Conservation (phyloP, 176 grass and related monocot genomes). For the Zizania latifolia region DNA sequence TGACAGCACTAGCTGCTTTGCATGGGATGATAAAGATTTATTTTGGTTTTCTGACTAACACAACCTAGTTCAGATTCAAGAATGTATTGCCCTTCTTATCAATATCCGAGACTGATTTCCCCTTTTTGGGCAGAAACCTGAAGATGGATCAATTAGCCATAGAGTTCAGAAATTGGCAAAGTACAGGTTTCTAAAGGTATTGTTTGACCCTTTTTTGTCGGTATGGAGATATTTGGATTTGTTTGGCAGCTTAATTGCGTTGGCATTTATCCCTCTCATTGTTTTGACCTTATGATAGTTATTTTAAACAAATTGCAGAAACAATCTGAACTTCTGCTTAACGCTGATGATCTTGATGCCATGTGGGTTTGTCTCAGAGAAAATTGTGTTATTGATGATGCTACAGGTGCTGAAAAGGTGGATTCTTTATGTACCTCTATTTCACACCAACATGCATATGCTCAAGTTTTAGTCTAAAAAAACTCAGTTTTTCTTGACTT, state of each 20-base stretch:
- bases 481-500: not conserved
- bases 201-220: not conserved
- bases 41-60: not conserved
- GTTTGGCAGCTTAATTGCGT: not conserved
- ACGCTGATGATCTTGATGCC: constrained; percentile 98
- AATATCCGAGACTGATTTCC: constrained; percentile 10
- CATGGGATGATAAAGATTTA: not conserved
- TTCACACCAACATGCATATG: not conserved
- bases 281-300: constrained; percentile 9
- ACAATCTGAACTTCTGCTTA: constrained; percentile 94
- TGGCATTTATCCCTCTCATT: not conserved
- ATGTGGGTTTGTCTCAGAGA: constrained; percentile 98
- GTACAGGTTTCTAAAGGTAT: constrained; percentile 95
- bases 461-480: not conserved
- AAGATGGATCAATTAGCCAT: constrained; percentile 95
- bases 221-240: not conserved
- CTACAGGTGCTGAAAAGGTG: constrained; percentile 94
- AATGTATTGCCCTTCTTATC: not conserved
- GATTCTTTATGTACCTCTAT: not conserved
- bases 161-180: constrained; percentile 98
- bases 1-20: not conserved
- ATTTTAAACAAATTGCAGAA: constrained; percentile 61
- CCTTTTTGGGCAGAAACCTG: constrained; percentile 62
- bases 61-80: not conserved
- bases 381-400: constrained; percentile 99